Conservation (phyloP, 2,329 filamentous ascomycete species). For the Xylariaceae sp. region DNA sequence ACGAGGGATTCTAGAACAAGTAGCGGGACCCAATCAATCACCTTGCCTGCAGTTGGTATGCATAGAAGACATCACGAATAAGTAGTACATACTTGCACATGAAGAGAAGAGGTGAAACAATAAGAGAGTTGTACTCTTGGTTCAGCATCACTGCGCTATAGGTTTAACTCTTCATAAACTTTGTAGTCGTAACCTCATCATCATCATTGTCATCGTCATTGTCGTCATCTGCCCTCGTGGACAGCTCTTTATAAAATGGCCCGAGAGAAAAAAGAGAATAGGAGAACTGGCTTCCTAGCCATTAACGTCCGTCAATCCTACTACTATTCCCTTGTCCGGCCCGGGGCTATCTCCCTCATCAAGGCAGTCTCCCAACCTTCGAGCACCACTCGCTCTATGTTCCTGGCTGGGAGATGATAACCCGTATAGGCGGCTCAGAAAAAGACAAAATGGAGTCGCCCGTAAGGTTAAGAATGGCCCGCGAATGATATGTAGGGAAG, state of each 20-base stretch:
- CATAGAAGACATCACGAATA: background rate
- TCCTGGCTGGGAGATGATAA: conserved; percentile 6
- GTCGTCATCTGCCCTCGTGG: conserved; percentile 40
- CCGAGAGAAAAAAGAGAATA: conserved; percentile 11
- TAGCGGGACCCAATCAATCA: background rate
- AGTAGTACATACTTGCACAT: background rate
- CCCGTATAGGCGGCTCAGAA: background rate
- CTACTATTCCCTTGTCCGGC: conserved; percentile 12
- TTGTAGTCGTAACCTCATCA: conserved; percentile 39
- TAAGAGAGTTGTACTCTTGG: conserved; percentile 23
- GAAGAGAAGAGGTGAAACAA: background rate
- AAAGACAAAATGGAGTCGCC: conserved; percentile 2
- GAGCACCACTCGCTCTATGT: background rate
- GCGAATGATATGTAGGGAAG: background rate
- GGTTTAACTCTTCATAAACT: conserved; percentile 32
- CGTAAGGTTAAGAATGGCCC: background rate
- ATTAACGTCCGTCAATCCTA: conserved; percentile 16
- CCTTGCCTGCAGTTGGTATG: no score
- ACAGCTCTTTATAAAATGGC: conserved; percentile 36
- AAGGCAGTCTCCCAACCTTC: conserved; percentile 13
- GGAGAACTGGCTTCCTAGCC: conserved; percentile 17
- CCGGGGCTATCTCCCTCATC: conserved; percentile 5
- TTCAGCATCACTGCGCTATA: conserved; percentile 24
- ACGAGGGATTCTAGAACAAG: background rate
- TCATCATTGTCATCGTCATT: conserved; percentile 36